Evolutionary conservation across 164 flowering plant genomes (phyloP), one percentile per base, ranked within the genome.

Genomic region (Chloranthus sessilifolius): DNA sequence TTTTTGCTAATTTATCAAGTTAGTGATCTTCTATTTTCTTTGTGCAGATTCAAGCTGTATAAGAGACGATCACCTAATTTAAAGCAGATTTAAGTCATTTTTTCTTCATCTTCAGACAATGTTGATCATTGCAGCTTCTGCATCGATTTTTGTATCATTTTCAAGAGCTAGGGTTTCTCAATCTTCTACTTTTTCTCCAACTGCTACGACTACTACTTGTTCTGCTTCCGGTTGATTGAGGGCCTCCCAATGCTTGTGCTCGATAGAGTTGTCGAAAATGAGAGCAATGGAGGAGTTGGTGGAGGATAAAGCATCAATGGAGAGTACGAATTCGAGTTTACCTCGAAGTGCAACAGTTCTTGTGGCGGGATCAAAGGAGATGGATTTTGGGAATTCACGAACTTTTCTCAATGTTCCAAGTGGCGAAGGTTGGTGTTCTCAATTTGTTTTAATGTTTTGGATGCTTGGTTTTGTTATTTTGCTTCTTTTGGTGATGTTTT

Each of bases 391-490:
- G 43, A 66, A 60, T 28, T 70, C 78, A 3, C 70, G 68, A n/a
- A 56, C 68, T 15, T 76, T 76, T 50, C 61, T 74, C 7, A 72
- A 79, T 30, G 72, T 57, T n/a, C 63, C 64, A 5, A 48, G 69
- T 19, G 79, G 65, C 54, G 67, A 71, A 71, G 81, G 84, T 79
- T n/a, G n/a, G n/a, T n/a, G n/a, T n/a, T n/a, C n/a, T n/a, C n/a
- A n/a, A n/a, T n/a, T n/a, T n/a, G n/a, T n/a, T n/a, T n/a, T n/a
- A n/a, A n/a, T n/a, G n/a, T n/a, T n/a, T n/a, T n/a, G n/a, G n/a
- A n/a, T n/a, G n/a, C n/a, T n/a, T n/a, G n/a, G n/a, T n/a, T n/a
- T n/a, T n/a, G n/a, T n/a, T n/a, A n/a, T n/a, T n/a, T n/a, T n/a
- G n/a, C n/a, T n/a, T n/a, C n/a, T n/a, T n/a, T n/a, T n/a, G n/a